These are phyloP conservation scores for Spinellus fusiger DNA, from an alignment of 192 early-diverging fungal species.

Conservation along the genomic window DNA sequence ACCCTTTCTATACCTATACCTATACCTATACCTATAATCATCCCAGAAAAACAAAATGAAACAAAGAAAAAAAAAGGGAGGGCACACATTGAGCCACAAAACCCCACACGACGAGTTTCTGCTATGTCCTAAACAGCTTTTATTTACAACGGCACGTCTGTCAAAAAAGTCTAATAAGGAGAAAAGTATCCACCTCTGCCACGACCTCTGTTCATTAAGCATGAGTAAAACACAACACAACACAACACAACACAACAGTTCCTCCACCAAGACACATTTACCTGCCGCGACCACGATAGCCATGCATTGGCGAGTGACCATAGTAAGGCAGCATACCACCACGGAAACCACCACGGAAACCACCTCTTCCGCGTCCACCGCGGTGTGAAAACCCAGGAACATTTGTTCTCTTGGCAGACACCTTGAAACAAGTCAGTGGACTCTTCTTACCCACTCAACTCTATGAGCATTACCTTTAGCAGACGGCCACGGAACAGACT, in stretches of 20 bases:
- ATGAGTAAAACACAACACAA: background rate
- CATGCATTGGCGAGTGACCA: constrained; percentile 36
- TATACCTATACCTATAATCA: background rate
- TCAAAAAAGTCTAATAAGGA: constrained; percentile 25
- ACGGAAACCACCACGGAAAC: constrained; percentile 59
- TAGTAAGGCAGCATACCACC: constrained; percentile 21
- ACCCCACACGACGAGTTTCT: background rate
- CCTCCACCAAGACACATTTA: background rate
- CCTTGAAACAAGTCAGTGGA: constrained; percentile 44
- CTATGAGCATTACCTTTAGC: constrained; percentile 68
- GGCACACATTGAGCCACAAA: background rate
- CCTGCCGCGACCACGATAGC: constrained; percentile 44
- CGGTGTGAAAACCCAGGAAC: constrained; percentile 78
- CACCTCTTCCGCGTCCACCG: constrained; percentile 70
- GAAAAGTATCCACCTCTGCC: constrained; percentile 36
- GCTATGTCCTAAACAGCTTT: background rate
- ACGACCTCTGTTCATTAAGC: constrained; percentile 19
- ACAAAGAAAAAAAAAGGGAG: background rate
- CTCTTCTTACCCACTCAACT: background rate
- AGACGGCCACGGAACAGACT: constrained; percentile 82
- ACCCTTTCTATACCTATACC: background rate
- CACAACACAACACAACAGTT: background rate
- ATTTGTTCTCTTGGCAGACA: constrained; percentile 91
- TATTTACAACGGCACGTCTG: constrained; percentile 1
- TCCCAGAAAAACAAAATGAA: background rate